These are phyloP conservation scores for Neurospora sp. DNA, from an alignment of 495 filamentous ascomycete species.

Conservation along the genomic window DNA sequence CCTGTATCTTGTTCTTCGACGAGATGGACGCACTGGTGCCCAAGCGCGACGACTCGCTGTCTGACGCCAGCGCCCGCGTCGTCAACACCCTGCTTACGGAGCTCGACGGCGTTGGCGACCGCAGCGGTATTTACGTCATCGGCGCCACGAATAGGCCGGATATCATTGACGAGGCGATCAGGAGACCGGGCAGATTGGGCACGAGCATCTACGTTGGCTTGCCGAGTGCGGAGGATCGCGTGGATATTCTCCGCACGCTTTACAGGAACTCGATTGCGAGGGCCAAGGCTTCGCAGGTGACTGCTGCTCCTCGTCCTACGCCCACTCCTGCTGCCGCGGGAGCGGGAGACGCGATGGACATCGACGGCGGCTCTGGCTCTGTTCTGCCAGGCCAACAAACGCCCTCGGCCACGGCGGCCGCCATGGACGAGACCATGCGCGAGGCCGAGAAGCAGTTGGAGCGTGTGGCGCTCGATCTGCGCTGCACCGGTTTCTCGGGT, in stretches of 20 bases:
- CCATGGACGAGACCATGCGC: not conserved
- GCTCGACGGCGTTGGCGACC: constrained; percentile 73
- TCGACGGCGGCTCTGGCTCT: constrained; percentile 1
- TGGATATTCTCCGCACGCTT: constrained; percentile 75
- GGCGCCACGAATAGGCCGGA: constrained; percentile 93
- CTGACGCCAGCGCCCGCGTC: constrained; percentile 76
- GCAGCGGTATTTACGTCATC: constrained; percentile 86
- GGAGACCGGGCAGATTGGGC: constrained; percentile 82
- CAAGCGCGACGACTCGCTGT: constrained; percentile 66
- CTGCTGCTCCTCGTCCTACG: constrained; percentile 1
- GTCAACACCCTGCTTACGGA: constrained; percentile 97
- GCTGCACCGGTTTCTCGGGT: constrained; percentile 80
- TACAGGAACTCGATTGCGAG: constrained; percentile 51
- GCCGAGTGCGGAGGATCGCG: constrained; percentile 66
- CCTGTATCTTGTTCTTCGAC: constrained; percentile 97
- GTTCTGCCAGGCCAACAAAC: not conserved
- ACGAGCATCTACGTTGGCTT: constrained; percentile 86
- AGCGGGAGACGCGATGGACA: not conserved
- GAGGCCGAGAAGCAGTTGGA: constrained; percentile 35
- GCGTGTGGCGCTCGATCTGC: constrained; percentile 49
- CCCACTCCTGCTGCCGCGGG: not conserved
- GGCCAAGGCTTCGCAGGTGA: constrained; percentile 27
- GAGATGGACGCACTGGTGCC: constrained; percentile 91
- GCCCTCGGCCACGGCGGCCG: not conserved
- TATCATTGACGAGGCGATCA: constrained; percentile 93